phyloP scores from a whole-genome alignment of 2,329 filamentous ascomycete genomes.

The Apiospora arundinis region DNA sequence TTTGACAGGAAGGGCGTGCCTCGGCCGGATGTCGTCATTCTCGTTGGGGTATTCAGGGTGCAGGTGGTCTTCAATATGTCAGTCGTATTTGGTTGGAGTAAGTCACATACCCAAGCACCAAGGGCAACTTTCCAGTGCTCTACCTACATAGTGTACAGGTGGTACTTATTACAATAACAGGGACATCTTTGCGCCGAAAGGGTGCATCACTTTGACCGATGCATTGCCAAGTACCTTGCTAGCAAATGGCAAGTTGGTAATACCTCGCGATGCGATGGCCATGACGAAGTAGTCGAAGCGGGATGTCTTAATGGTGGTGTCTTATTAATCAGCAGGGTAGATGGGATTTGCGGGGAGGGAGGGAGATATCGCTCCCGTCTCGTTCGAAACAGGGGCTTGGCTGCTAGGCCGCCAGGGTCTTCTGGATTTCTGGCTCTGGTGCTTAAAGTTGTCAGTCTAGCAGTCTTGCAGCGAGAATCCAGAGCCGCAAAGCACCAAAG shows the following conservation, averaged over 20 bases:
- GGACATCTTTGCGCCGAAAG: neutral
- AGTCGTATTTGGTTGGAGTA: neutral
- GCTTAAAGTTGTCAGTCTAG: no score
- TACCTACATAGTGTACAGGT: no score
- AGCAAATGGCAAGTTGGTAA: neutral
- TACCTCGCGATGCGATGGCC: neutral
- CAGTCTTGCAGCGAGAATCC: neutral
- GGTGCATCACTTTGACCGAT: neutral
- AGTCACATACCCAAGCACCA: no score
- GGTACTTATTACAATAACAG: neutral
- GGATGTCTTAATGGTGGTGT: neutral
- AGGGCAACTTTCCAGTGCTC: no score
- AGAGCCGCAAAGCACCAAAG: neutral
- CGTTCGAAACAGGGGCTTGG: neutral
- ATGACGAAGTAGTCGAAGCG: conserved; percentile 3
- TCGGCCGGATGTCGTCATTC: conserved; percentile 4
- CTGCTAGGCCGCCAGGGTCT: neutral
- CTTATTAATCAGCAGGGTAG: conserved; percentile 12
- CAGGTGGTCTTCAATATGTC: neutral
- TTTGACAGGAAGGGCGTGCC: neutral
- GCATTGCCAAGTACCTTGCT: neutral
- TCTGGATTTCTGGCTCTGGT: no score
- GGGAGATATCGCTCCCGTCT: neutral
- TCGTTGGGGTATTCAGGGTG: neutral
- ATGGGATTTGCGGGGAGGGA: conserved; percentile 3